These are phyloP conservation scores for Boletus bicolor DNA, from an alignment of 768 basidiomycete species.

Conservation along the genomic window DNA sequence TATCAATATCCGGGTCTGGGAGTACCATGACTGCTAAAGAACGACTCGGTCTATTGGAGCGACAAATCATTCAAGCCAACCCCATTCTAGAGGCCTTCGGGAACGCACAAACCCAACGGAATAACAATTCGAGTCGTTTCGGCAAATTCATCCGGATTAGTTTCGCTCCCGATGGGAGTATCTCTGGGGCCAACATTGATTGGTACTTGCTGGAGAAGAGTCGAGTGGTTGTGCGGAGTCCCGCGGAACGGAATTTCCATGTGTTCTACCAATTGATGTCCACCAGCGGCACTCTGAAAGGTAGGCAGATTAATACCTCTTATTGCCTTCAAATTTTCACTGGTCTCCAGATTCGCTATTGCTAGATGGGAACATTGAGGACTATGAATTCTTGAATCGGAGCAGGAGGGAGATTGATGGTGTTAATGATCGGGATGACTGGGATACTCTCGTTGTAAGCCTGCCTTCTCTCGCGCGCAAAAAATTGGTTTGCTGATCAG, in stretches of 20 bases:
- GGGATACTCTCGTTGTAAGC: conserved; percentile 69
- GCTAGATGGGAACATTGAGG: conserved; percentile 66
- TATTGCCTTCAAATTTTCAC: conserved; percentile 7
- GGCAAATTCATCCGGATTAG: conserved; percentile 97
- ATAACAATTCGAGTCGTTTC: conserved; percentile 98
- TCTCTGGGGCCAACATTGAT: conserved; percentile 96
- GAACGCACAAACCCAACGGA: conserved; percentile 96
- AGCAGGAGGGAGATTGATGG: conserved; percentile 92
- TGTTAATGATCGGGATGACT: conserved; percentile 88
- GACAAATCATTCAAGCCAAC: conserved; percentile 96
- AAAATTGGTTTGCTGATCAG: conserved; percentile 4
- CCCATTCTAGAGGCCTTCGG: conserved; percentile 98
- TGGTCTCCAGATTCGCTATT: conserved; percentile 59
- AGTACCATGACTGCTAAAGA: conserved; percentile 58
- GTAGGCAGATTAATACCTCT: conserved; percentile 37
- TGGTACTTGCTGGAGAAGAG: conserved; percentile 99
- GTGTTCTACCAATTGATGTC: conserved; percentile 94
- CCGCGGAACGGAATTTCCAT: conserved; percentile 91
- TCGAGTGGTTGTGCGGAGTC: conserved; percentile 82
- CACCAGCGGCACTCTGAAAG: conserved; percentile 66
- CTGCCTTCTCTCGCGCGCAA: background rate
- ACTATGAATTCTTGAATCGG: conserved; percentile 90
- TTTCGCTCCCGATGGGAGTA: conserved; percentile 90
- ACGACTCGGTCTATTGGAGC: conserved; percentile 83
- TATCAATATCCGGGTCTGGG: conserved; percentile 43